Evolutionary conservation across 1,284 basidiomycete genomes (phyloP).

Genomic region (Heterobasidion parviporum): DNA sequence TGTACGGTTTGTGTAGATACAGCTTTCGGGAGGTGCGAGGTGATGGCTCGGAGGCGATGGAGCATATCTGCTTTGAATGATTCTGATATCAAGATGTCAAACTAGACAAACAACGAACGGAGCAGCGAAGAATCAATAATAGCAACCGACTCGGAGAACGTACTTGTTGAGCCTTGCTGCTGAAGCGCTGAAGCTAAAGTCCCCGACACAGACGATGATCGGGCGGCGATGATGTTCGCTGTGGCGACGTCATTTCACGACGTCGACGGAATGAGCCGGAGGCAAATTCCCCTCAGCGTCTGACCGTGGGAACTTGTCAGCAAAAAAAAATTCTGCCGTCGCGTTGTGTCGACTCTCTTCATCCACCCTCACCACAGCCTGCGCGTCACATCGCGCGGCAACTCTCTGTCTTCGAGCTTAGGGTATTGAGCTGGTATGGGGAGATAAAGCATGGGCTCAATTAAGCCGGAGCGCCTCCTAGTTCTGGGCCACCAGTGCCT

Average conservation of each 20-base stretch:
- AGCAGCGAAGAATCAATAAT: neutral
- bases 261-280: neutral
- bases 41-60: slow-evolving; percentile 31
- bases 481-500: slow-evolving; percentile 19
- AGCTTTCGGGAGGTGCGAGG: slow-evolving; percentile 30
- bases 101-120: too few species aligned
- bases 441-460: slow-evolving; percentile 47
- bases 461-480: slow-evolving; percentile 73
- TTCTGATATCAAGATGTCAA: neutral
- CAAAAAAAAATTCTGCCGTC: neutral
- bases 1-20: slow-evolving; percentile 9
- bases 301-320: neutral
- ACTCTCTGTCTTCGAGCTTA: slow-evolving; percentile 33
- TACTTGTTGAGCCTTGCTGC: too few species aligned
- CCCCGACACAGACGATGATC: too few species aligned
- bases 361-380: slow-evolving; percentile 30
- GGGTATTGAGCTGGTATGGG: slow-evolving; percentile 42
- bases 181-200: too few species aligned
- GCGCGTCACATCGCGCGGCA: slow-evolving; percentile 25
- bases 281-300: neutral
- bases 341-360: slow-evolving; percentile 6
- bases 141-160: neutral
- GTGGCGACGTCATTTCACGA: neutral
- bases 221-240: neutral
- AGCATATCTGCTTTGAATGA: slow-evolving; percentile 22